A percentile compares a stretch with the other conserved stretches of the same genome.
These are phyloP conservation scores for Catunica adiposa DNA, from an alignment of 2,329 filamentous ascomycete species.

Conservation along the genomic window DNA sequence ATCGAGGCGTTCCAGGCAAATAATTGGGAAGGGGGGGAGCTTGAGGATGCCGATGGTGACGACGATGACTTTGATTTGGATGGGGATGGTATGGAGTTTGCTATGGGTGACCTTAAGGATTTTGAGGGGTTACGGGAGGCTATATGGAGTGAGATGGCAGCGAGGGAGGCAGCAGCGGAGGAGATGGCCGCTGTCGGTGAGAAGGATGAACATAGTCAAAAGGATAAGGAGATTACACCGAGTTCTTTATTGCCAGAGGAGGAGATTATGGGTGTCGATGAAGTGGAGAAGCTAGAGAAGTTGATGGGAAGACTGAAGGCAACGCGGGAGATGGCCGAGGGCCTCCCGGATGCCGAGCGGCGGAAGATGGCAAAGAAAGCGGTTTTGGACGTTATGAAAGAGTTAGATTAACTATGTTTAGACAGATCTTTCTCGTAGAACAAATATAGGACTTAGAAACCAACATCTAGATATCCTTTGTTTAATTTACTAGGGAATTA, in stretches of 20 bases:
- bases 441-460: too few species aligned
- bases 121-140: constrained; percentile 35
- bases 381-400: constrained; percentile 48
- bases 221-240: not conserved
- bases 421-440: too few species aligned
- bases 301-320: constrained; percentile 51
- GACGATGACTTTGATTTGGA: constrained; percentile 25
- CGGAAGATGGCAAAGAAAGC: constrained; percentile 43
- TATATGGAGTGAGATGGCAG: constrained; percentile 30
- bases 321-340: constrained; percentile 41
- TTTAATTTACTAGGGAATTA: too few species aligned
- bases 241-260: not conserved
- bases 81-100: constrained; percentile 33
- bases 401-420: constrained; percentile 17
- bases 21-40: constrained; percentile 33
- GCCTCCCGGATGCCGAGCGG: constrained; percentile 43
- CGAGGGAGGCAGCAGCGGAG: constrained; percentile 18
- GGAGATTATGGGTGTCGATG: constrained; percentile 29
- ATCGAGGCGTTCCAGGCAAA: constrained; percentile 48
- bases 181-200: not conserved
- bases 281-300: constrained; percentile 41
- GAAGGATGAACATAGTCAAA: not conserved
- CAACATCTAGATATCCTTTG: too few species aligned
- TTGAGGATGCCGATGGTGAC: constrained; percentile 21
- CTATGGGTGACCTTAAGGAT: constrained; percentile 30